Base-by-base conservation (phyloP, 2,329 filamentous ascomycete genomes). In the Coniochaeta sp. region DNA sequence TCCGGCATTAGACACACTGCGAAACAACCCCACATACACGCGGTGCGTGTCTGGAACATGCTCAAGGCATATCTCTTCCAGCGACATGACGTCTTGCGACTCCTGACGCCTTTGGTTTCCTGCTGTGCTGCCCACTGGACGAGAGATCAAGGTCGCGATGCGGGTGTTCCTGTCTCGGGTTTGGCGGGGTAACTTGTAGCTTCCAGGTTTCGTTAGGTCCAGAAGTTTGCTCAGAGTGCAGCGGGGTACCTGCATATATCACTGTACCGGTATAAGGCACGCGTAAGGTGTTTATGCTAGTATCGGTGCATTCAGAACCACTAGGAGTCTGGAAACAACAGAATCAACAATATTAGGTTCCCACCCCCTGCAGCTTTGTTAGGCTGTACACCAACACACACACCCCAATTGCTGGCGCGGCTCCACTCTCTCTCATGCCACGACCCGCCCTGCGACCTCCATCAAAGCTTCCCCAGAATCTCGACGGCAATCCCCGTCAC, bases 21-120 rank as follows among this genome's bases (percentile, higher is more conserved):
- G 82, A 77, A 95, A 97, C 34, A 96, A 77, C 50, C 85, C 87
- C 57, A 91, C 76, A 73, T 95, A 87, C 32, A 96, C 78, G 7
- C 83, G 80, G 71, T 91, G 80, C 30, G 79, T 78, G 7, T 79
- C 69, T 1, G 91, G 89, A 50, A 96, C 77, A 72, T 97, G 91
- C 62, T 95, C 87, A 36, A 98, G 81, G 50, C 79, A 70, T 60
- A 96, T 75, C 2, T 83, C 86, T 74, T 92, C 85, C 68, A 93
- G 76, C 34, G 64, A 54, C 66, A 67, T 68, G 26, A 17, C 44
- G 42, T 55, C 40, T 47, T 40, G 19, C 42, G 19, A n/a, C 38
- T 40, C 5, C 32, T 40, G 6, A 3, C 19, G 42, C 10, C 42
- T 22, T 22, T 19, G 12, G 42, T 24, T 24, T 10, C 5, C 4